Evolutionary conservation across 192 early-diverging fungal genomes (phyloP).

Genomic region (Gamsiella multidivaricata): DNA sequence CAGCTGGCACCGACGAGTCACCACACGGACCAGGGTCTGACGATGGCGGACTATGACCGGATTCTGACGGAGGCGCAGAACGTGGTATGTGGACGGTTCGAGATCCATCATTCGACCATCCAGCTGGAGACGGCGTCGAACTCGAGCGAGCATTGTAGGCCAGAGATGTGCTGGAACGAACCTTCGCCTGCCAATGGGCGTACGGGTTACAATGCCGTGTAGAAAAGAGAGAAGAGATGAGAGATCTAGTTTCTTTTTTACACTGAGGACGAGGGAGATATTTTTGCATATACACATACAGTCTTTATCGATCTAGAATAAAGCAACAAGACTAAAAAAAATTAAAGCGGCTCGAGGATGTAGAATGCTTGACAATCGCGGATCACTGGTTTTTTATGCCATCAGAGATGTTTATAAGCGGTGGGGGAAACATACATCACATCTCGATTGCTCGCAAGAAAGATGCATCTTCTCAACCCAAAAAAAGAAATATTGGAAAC

Average conservation of each 20-base stretch:
- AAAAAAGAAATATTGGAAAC: too few relatives aligned
- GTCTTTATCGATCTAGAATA: neutral
- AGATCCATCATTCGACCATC: conserved; percentile 67
- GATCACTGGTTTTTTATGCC: too few relatives aligned
- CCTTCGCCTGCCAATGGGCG: neutral
- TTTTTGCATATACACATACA: too few relatives aligned
- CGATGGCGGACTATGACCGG: conserved; percentile 58
- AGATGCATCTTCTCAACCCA: too few relatives aligned
- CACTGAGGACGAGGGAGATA: too few relatives aligned
- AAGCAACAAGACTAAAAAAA: conserved; percentile 4
- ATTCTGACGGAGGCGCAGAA: conserved; percentile 63
- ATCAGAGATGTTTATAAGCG: too few relatives aligned
- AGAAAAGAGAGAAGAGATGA: neutral
- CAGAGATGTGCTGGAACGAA: conserved; percentile 56
- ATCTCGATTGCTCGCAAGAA: too few relatives aligned
- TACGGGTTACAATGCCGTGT: conserved; percentile 36
- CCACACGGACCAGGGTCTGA: conserved; percentile 6
- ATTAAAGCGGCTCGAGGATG: too few relatives aligned
- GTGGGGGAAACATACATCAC: too few relatives aligned
- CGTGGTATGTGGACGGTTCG: conserved; percentile 61
- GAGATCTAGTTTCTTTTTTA: too few relatives aligned
- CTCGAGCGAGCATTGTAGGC: conserved; percentile 60
- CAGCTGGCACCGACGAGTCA: conserved; percentile 14
- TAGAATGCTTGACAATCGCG: too few relatives aligned
- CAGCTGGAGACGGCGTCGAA: conserved; percentile 62